Conservation (phyloP, 2,329 filamentous ascomycete species). For the Shiraia bambusicola region DNA sequence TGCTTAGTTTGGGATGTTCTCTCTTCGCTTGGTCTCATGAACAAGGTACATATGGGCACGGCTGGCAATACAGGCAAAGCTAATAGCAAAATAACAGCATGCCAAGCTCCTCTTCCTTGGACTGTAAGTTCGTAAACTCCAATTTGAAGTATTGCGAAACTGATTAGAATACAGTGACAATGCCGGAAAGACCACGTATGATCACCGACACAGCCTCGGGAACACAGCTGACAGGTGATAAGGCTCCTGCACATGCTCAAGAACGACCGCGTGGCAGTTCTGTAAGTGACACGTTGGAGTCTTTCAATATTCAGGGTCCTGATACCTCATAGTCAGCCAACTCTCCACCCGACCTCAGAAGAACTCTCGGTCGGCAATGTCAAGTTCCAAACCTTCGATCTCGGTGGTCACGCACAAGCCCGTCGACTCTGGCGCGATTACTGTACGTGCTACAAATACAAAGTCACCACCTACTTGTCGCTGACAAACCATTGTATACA, state of each 20-base stretch:
- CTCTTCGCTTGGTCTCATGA: slow-evolving; percentile 80
- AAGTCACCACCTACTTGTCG: background rate
- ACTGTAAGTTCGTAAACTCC: slow-evolving; percentile 47
- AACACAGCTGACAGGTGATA: slow-evolving; percentile 10
- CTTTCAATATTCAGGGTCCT: background rate
- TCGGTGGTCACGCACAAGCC: slow-evolving; percentile 44
- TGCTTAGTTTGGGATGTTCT: slow-evolving; percentile 80
- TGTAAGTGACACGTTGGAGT: slow-evolving; percentile 56
- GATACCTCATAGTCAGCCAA: slow-evolving; percentile 25
- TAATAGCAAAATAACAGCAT: slow-evolving; percentile 52
- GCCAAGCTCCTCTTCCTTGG: slow-evolving; percentile 72
- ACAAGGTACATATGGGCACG: slow-evolving; percentile 58
- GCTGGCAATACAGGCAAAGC: background rate
- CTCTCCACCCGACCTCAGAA: slow-evolving; percentile 63
- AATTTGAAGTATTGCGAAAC: slow-evolving; percentile 4
- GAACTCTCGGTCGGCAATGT: slow-evolving; percentile 56
- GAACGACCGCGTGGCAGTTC: slow-evolving; percentile 82
- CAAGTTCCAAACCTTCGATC: slow-evolving; percentile 91
- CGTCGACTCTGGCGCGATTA: slow-evolving; percentile 46
- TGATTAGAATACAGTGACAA: slow-evolving; percentile 82
- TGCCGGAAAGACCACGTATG: slow-evolving; percentile 85
- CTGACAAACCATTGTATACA: slow-evolving; percentile 11
- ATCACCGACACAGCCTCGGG: background rate
- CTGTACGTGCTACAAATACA: slow-evolving; percentile 20
- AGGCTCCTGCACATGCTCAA: slow-evolving; percentile 87